Evolutionary conservation across 73 alveolate species (phyloP).

Genomic region (Halteria grandinella): DNA sequence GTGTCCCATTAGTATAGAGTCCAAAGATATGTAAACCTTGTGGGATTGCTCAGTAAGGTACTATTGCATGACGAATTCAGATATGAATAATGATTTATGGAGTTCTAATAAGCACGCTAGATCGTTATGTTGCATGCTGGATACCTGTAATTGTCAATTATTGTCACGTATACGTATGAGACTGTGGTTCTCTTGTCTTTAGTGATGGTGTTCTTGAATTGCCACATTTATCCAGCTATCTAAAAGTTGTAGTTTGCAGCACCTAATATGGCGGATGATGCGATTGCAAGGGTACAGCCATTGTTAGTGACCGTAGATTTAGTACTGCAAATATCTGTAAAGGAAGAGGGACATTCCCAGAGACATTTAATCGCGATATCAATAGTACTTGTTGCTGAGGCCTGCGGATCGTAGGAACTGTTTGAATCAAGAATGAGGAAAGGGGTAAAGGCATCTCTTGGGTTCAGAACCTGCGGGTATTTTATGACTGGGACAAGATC

Average conservation of each 20-base stretch:
- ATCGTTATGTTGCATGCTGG: slow-evolving; percentile 32
- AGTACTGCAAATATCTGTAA: background rate
- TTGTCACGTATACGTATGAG: slow-evolving; percentile 9
- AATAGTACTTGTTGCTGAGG: slow-evolving; percentile 30
- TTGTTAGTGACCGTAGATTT: background rate
- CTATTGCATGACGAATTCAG: no score
- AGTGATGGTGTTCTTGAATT: slow-evolving; percentile 16
- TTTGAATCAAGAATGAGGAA: slow-evolving; percentile 1
- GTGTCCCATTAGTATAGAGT: background rate
- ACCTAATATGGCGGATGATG: no score
- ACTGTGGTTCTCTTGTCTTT: slow-evolving; percentile 8
- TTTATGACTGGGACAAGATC: slow-evolving; percentile 27
- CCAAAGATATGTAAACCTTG: background rate
- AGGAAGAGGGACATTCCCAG: slow-evolving; percentile 8
- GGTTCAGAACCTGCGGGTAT: slow-evolving; percentile 13
- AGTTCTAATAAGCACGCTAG: background rate
- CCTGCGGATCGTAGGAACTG: slow-evolving; percentile 36
- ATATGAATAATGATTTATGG: background rate
- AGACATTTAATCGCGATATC: slow-evolving; percentile 6
- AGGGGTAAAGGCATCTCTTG: no score
- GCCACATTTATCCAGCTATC: background rate
- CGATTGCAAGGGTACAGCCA: background rate
- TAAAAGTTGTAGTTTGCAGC: no score
- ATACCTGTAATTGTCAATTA: background rate
- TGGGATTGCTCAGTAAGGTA: background rate